phyloP scores from a whole-genome alignment of 2,329 filamentous ascomycete genomes.

The Fusarium globosum region DNA sequence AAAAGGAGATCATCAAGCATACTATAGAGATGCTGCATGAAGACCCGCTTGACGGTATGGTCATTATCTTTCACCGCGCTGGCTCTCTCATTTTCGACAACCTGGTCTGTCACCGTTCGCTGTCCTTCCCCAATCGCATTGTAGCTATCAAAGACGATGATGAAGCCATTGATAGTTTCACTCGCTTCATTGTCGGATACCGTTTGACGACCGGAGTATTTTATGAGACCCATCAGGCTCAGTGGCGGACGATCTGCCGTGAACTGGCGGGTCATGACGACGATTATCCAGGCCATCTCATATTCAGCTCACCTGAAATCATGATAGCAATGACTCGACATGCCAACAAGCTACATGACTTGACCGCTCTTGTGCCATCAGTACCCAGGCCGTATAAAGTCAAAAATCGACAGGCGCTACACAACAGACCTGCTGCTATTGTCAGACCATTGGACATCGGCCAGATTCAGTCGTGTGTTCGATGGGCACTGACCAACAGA shows the following conservation, averaged over 20 bases:
- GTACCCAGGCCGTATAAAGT: slow-evolving; percentile 46
- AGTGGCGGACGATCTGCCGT: slow-evolving; percentile 67
- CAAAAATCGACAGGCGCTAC: slow-evolving; percentile 64
- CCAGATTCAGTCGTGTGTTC: slow-evolving; percentile 66
- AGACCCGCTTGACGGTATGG: slow-evolving; percentile 53
- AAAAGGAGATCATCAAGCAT: slow-evolving; percentile 56
- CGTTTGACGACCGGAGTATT: slow-evolving; percentile 45
- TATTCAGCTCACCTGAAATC: slow-evolving; percentile 60
- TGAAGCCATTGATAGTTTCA: slow-evolving; percentile 60
- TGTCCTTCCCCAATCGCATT: slow-evolving; percentile 58
- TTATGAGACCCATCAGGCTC: slow-evolving; percentile 47
- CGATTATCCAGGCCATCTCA: slow-evolving; percentile 51
- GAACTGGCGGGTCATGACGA: slow-evolving; percentile 54
- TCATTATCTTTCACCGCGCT: slow-evolving; percentile 68
- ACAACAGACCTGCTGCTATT: slow-evolving; percentile 56
- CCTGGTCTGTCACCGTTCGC: slow-evolving; percentile 60
- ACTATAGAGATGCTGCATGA: slow-evolving; percentile 61
- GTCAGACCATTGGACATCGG: slow-evolving; percentile 57
- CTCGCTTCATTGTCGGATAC: slow-evolving; percentile 63
- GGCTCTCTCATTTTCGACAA: slow-evolving; percentile 56
- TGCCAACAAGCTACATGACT: slow-evolving; percentile 56
- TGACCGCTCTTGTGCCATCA: slow-evolving; percentile 56
- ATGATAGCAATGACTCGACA: slow-evolving; percentile 63
- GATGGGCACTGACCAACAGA: slow-evolving; percentile 63
- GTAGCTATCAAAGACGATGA: slow-evolving; percentile 59